Percentiles rank a stretch among this genome's conserved stretches.
Conservation (phyloP, 371 early-diverging fungal species). For the Mucor irregularis region DNA sequence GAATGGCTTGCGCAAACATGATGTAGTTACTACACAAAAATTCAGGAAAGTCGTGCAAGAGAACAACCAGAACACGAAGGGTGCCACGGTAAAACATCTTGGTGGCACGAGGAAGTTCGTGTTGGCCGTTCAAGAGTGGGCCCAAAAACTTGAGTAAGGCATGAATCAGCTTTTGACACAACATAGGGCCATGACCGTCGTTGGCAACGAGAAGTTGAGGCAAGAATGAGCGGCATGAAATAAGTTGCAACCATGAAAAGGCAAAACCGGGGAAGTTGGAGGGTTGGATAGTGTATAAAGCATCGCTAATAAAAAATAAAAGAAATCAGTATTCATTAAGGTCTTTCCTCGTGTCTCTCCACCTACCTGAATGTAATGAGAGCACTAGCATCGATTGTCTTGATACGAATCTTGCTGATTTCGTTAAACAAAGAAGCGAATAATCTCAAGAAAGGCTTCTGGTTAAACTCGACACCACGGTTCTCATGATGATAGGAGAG, state of each 20-base stretch:
- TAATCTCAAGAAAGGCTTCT: slow-evolving; percentile 90
- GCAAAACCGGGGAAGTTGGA: slow-evolving; percentile 89
- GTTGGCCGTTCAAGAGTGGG: slow-evolving; percentile 72
- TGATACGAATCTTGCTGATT: slow-evolving; percentile 59
- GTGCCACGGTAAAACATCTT: slow-evolving; percentile 88
- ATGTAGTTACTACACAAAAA: slow-evolving; percentile 91
- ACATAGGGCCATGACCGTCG: slow-evolving; percentile 70
- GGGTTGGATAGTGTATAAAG: slow-evolving; percentile 86
- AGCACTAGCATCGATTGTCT: slow-evolving; percentile 20
- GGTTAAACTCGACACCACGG: slow-evolving; percentile 77
- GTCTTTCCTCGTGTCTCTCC: too few species aligned
- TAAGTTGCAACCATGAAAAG: slow-evolving; percentile 93
- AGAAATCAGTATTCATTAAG: too few species aligned
- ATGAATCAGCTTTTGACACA: slow-evolving; percentile 79
- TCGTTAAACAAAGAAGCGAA: slow-evolving; percentile 85
- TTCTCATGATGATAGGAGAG: slow-evolving; percentile 84
- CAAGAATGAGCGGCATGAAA: slow-evolving; percentile 89
- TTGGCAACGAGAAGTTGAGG: slow-evolving; percentile 69
- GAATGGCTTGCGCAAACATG: slow-evolving; percentile 87
- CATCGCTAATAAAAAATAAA: slow-evolving; percentile 53
- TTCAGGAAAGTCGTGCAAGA: slow-evolving; percentile 97
- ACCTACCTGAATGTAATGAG: slow-evolving; percentile 36
- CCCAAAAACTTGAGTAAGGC: slow-evolving; percentile 82
- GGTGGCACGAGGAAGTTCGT: slow-evolving; percentile 65
- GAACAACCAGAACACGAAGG: slow-evolving; percentile 84